Base-by-base conservation (phyloP, 31 red algal genomes). In the Asparagopsis taxiformis region DNA sequence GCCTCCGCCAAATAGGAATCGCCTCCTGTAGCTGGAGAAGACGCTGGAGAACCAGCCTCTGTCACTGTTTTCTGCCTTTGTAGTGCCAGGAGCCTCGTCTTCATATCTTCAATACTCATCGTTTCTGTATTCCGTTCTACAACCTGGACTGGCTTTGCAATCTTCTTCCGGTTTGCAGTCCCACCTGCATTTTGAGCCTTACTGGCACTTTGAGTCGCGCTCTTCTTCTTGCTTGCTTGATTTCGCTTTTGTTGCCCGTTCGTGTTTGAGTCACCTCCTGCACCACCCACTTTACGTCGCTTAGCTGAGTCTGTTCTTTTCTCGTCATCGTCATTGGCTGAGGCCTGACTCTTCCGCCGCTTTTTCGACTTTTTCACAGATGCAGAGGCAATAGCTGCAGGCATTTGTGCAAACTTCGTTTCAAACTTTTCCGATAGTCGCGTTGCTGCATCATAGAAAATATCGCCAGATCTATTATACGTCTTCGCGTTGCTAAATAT, bases 401-500 rank as follows among this genome's bases (percentile, higher is more conserved):
- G 88, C 56, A 92, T 62, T 41, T 68, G 55, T 33, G 70, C 72
- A 64, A 95, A 89, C 67, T 82, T 95, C 9, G 55, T 50, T 48
- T 97, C 94, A 65, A 97, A 97, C 54, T 77, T 85, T 46, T 89
- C 94, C 25, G 76, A 60, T 22, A 97, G 63, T 33, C 74, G 85
- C 3, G 62, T 74, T 1, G 94, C 94, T 11, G 82, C 69, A 3
- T 74, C 62, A 56, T 97, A 78, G 65, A 85, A 97, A 17, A 73
- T 59, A 44, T 88, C 80, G 13, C 78, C 87, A 6, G 67, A 48
- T n/a, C 79, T 55, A 51, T 97, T 97, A 56, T 97, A 97, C 1
- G 88, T 84, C 37, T 76, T 80, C 5, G 94, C 94, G 75, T 97
- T 97, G 44, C 63, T 52, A 74, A 88, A 97, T 33, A 97, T 82